Conservation (phyloP, 2,329 filamentous ascomycete species). For the Sporothrix euskadiensis region DNA sequence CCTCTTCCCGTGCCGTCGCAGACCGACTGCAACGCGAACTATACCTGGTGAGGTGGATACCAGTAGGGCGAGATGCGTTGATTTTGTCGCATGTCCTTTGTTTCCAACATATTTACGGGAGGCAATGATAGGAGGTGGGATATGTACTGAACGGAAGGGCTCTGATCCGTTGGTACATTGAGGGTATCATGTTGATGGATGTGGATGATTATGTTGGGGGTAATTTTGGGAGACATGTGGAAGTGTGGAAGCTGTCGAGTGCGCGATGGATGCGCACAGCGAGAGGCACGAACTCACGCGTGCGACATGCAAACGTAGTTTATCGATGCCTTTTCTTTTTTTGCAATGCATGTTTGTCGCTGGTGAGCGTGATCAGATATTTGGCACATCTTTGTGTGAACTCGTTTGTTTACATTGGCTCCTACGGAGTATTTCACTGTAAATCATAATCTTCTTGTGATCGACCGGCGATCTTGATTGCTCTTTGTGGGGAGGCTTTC, state of each 20-base stretch:
- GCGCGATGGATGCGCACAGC: neutral
- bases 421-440: neutral
- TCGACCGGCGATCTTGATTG: slow-evolving; percentile 1
- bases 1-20: slow-evolving; percentile 31
- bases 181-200: neutral
- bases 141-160: neutral
- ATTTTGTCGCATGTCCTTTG: neutral
- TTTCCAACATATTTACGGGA: neutral
- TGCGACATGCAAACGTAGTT: neutral
- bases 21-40: slow-evolving; percentile 31
- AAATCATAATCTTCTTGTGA: neutral
- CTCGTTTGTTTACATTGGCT: neutral
- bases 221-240: neutral
- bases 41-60: slow-evolving; percentile 26
- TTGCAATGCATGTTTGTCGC: neutral
- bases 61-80: neutral
- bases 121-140: neutral
- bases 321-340: neutral
- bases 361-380: neutral
- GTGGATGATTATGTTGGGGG: neutral
- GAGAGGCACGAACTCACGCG: neutral
- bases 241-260: neutral
- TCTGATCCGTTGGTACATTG: neutral
- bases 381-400: neutral
- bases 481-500: neutral